These are phyloP conservation scores for Dalbergia oliveri DNA, from an alignment of 306 rosid genomes.

Conservation along the genomic window DNA sequence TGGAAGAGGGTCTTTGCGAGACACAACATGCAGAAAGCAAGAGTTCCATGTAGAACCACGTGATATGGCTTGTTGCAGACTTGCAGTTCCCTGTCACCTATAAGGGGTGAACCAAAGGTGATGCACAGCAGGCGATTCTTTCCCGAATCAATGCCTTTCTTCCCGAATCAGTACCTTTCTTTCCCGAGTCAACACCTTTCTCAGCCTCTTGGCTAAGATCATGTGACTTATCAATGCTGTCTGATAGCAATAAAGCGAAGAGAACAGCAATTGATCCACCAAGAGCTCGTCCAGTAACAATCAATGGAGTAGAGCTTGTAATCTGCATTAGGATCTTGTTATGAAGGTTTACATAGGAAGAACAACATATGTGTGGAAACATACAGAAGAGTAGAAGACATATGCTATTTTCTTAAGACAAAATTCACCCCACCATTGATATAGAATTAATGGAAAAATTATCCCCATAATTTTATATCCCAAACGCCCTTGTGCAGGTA, in stretches of 20 bases:
- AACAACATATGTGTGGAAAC: slow-evolving; percentile 18
- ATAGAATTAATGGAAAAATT: slow-evolving; percentile 5
- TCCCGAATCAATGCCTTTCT: not conserved
- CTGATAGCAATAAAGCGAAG: slow-evolving; percentile 66
- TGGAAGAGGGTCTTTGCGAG: slow-evolving; percentile 58
- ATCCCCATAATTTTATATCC: not conserved
- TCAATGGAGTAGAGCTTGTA: slow-evolving; percentile 33
- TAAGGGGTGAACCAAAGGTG: slow-evolving; percentile 79
- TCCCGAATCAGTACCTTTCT: slow-evolving; percentile 31
- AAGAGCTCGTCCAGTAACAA: slow-evolving; percentile 66
- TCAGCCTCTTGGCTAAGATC: too few species aligned
- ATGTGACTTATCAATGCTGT: slow-evolving; percentile 6
- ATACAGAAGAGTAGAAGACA: not conserved
- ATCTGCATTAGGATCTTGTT: slow-evolving; percentile 35
- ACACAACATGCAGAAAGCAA: slow-evolving; percentile 72
- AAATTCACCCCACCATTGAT: not conserved
- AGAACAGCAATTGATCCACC: slow-evolving; percentile 85
- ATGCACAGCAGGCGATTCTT: slow-evolving; percentile 69
- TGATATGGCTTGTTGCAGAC: slow-evolving; percentile 53
- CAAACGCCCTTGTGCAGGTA: not conserved
- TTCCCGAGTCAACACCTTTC: not conserved
- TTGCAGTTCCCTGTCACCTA: slow-evolving; percentile 58
- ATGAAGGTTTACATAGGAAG: not conserved
- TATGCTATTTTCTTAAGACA: not conserved
- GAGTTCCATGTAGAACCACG: slow-evolving; percentile 65